phyloP scores from a whole-genome alignment of 768 basidiomycete species.

The Mycena capillaripes region DNA sequence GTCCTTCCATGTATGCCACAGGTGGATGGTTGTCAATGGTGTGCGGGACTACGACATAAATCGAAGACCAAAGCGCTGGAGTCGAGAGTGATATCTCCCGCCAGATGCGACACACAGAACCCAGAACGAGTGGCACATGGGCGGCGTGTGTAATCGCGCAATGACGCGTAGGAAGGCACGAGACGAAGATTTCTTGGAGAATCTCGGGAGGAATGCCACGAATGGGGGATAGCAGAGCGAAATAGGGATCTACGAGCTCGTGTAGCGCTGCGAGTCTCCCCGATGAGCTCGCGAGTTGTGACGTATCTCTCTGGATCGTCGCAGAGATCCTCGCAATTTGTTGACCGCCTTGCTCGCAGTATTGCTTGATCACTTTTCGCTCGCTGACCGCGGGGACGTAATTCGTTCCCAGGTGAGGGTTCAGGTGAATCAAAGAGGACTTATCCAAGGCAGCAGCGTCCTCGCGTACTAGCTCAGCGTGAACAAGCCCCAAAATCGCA shows the following conservation, averaged over 20 bases:
- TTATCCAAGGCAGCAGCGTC: not conserved
- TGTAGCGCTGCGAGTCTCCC: not conserved
- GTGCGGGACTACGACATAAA: not conserved
- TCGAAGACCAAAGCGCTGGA: slow-evolving; percentile 8
- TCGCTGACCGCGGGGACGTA: slow-evolving; percentile 9
- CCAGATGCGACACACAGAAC: slow-evolving; percentile 16
- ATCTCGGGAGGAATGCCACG: slow-evolving; percentile 19
- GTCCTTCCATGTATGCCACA: not conserved
- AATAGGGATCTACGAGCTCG: not conserved
- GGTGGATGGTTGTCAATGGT: not conserved
- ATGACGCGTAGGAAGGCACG: slow-evolving; percentile 4
- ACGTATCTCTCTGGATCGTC: not conserved
- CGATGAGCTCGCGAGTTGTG: not conserved
- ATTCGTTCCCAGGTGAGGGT: slow-evolving; percentile 12
- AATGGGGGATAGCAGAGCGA: slow-evolving; percentile 9
- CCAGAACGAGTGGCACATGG: slow-evolving; percentile 3
- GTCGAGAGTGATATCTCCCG: slow-evolving; percentile 6
- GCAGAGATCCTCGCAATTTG: not conserved
- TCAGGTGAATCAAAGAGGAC: not conserved
- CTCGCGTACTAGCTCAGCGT: not conserved
- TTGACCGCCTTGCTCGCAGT: not conserved
- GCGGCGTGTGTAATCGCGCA: slow-evolving; percentile 8
- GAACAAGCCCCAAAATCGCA: not conserved
- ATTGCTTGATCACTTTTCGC: not conserved
- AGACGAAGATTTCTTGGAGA: slow-evolving; percentile 20